These are phyloP conservation scores for Calonectria leucothoes DNA, from an alignment of 2,329 filamentous ascomycete species.

Conservation along the genomic window DNA sequence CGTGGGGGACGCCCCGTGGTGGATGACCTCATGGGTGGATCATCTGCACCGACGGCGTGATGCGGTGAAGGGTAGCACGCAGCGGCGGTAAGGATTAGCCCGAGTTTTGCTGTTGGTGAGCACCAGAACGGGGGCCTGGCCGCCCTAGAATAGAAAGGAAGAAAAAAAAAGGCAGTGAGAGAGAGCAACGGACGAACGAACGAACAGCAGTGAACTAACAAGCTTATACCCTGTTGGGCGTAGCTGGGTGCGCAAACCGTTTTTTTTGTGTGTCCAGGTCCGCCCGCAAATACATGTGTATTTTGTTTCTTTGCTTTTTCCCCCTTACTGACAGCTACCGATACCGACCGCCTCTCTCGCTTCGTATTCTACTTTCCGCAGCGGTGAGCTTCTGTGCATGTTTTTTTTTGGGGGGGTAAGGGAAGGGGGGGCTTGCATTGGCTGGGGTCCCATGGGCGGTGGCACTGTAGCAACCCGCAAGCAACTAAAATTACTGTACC, in stretches of 20 bases:
- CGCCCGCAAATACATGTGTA: background rate
- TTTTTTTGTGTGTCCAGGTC: background rate
- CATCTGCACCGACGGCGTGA: slow-evolving; percentile 38
- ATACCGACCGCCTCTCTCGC: background rate
- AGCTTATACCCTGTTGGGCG: slow-evolving; percentile 6
- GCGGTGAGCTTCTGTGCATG: background rate
- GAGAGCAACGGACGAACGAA: too few species aligned
- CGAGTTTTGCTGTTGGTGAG: background rate
- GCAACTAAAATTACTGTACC: background rate
- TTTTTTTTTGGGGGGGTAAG: too few species aligned
- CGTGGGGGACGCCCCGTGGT: slow-evolving; percentile 4
- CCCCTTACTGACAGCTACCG: background rate
- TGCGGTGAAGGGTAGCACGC: slow-evolving; percentile 2
- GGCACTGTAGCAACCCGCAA: background rate
- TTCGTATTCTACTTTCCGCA: background rate
- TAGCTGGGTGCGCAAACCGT: slow-evolving; percentile 12
- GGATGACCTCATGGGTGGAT: slow-evolving; percentile 42
- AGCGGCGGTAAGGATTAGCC: background rate
- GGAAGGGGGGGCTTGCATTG: slow-evolving; percentile 1
- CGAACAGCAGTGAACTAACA: background rate
- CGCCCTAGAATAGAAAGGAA: background rate
- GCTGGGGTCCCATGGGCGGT: background rate
- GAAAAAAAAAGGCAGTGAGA: background rate
- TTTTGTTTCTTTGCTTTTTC: background rate
- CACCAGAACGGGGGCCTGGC: background rate